Percentiles rank a stretch among this genome's conserved stretches.
Conservation (phyloP, 352 stramenopile genomes). For the Globisporangium barbulae region DNA sequence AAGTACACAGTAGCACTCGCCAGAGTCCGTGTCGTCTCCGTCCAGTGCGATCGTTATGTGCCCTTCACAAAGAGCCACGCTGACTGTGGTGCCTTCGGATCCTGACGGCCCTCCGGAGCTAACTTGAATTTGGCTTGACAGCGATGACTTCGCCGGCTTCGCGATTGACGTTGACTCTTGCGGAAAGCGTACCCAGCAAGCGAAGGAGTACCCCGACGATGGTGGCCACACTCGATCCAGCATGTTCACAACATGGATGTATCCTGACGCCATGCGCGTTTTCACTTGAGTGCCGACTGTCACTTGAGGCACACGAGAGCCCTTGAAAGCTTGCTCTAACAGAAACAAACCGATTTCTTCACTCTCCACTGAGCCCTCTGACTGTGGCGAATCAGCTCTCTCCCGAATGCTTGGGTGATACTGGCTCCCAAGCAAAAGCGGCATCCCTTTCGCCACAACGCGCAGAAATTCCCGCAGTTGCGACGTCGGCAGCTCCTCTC, state of each 20-base stretch:
- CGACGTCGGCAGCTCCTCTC: slow-evolving; percentile 46
- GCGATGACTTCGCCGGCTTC: background rate
- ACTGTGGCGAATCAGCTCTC: background rate
- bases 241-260: slow-evolving; percentile 64
- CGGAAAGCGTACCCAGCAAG: slow-evolving; percentile 69
- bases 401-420: slow-evolving; percentile 12
- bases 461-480: slow-evolving; percentile 51
- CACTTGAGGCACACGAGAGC: slow-evolving; percentile 44
- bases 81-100: slow-evolving; percentile 15
- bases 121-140: background rate
- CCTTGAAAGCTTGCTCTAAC: slow-evolving; percentile 38
- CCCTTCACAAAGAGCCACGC: slow-evolving; percentile 62
- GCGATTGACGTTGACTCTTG: background rate
- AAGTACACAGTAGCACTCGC: slow-evolving; percentile 56
- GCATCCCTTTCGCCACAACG: slow-evolving; percentile 55
- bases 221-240: slow-evolving; percentile 63
- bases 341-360: slow-evolving; percentile 47
- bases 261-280: slow-evolving; percentile 47
- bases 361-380: background rate
- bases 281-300: slow-evolving; percentile 51
- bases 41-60: slow-evolving; percentile 36
- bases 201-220: slow-evolving; percentile 71
- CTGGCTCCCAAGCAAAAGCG: slow-evolving; percentile 30
- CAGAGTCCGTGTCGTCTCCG: slow-evolving; percentile 30
- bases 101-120: background rate